Conservation (phyloP, 2,329 filamentous ascomycete species). For the Xylariales sp. region DNA sequence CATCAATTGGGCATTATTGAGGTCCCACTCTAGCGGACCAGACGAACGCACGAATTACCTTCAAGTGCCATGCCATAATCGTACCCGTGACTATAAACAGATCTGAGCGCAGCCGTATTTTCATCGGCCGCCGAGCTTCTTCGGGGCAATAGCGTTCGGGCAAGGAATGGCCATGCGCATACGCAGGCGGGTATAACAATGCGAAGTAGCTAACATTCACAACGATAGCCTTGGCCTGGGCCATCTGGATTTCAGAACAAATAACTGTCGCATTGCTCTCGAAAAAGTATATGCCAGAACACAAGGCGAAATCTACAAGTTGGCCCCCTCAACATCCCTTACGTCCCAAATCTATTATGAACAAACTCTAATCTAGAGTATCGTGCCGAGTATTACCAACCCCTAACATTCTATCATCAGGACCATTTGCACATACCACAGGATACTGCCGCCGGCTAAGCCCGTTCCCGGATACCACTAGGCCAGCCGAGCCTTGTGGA, state of each 20-base stretch:
- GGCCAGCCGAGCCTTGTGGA: neutral
- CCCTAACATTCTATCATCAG: neutral
- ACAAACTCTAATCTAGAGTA: constrained; percentile 13
- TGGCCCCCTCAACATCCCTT: neutral
- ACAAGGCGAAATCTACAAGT: neutral
- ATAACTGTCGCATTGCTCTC: neutral
- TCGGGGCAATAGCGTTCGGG: neutral
- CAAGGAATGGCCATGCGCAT: neutral
- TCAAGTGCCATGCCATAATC: neutral
- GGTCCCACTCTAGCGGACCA: constrained; percentile 10
- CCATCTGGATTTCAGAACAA: neutral
- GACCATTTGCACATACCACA: neutral
- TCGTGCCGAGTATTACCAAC: neutral
- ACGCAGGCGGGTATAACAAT: neutral
- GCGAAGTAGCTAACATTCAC: neutral
- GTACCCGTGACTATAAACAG: neutral
- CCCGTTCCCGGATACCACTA: neutral
- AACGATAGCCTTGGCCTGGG: neutral
- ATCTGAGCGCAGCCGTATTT: neutral
- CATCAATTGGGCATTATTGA: constrained; percentile 17
- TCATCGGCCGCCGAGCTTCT: neutral
- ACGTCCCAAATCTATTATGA: constrained; percentile 20
- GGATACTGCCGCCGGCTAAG: neutral
- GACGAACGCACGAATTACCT: neutral
- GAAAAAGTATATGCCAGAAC: neutral